Conservation (phyloP, 2,329 filamentous ascomycete genomes). For the Tolypocladium tropicale region DNA sequence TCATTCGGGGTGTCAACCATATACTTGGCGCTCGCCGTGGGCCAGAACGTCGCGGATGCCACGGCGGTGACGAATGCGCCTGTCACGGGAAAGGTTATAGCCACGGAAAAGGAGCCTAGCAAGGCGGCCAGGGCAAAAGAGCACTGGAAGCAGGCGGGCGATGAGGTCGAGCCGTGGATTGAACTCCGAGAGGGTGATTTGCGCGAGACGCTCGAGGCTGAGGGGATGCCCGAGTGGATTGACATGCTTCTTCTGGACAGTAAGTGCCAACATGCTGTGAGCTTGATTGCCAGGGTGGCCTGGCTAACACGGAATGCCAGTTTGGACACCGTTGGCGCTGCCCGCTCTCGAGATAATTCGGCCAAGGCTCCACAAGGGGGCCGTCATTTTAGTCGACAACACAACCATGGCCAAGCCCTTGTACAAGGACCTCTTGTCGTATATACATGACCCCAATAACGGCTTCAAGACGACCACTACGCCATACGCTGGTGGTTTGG, state of each 20-base stretch:
- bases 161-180: slow-evolving; percentile 36
- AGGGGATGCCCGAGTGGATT: slow-evolving; percentile 33
- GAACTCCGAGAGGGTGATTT: slow-evolving; percentile 49
- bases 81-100: slow-evolving; percentile 34
- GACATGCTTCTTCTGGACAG: slow-evolving; percentile 51
- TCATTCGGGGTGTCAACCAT: slow-evolving; percentile 53
- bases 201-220: slow-evolving; percentile 35
- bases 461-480: slow-evolving; percentile 32
- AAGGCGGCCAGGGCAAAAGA: slow-evolving; percentile 42
- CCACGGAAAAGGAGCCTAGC: slow-evolving; percentile 45
- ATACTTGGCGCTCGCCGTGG: slow-evolving; percentile 48
- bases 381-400: slow-evolving; percentile 41
- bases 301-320: slow-evolving; percentile 17
- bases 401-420: slow-evolving; percentile 17
- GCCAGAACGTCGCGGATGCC: slow-evolving; percentile 27
- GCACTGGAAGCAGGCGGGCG: slow-evolving; percentile 42
- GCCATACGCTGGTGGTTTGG: slow-evolving; percentile 19
- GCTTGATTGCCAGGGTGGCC: too few species aligned
- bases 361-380: slow-evolving; percentile 32
- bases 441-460: slow-evolving; percentile 32
- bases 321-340: slow-evolving; percentile 45
- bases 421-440: slow-evolving; percentile 37
- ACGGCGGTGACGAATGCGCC: slow-evolving; percentile 1
- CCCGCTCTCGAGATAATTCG: slow-evolving; percentile 38
- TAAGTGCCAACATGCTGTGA: slow-evolving; percentile 24